Percentiles rank a stretch among this genome's conserved stretches.
Evolutionary conservation across 2,329 filamentous ascomycete species (phyloP).

Genomic region (Proliferodiscus dingleyae): DNA sequence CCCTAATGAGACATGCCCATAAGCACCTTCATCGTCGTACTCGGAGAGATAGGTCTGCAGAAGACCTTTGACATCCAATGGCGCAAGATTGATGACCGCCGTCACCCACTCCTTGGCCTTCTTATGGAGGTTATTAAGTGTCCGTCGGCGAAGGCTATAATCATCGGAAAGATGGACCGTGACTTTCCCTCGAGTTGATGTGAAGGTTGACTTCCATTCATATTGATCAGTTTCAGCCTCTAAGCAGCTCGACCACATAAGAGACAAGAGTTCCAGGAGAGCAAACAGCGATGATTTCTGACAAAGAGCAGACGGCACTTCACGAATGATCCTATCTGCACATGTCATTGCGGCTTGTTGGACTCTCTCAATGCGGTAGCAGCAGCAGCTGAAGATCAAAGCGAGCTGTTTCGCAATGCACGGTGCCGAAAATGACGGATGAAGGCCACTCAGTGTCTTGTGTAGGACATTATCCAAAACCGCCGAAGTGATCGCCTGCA

Average conservation of each 20-base stretch:
- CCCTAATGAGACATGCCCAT: constrained; percentile 87
- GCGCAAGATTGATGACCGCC: constrained; percentile 75
- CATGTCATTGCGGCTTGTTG: constrained; percentile 80
- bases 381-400: constrained; percentile 80
- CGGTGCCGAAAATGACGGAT: constrained; percentile 80
- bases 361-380: constrained; percentile 86
- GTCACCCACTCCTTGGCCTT: constrained; percentile 78
- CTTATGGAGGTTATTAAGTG: constrained; percentile 71
- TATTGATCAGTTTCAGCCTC: constrained; percentile 95
- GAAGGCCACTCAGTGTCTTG: constrained; percentile 65
- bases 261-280: constrained; percentile 80
- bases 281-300: constrained; percentile 89
- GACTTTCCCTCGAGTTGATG: constrained; percentile 71
- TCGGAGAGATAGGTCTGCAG: constrained; percentile 95
- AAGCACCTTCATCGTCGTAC: constrained; percentile 84
- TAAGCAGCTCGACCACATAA: constrained; percentile 94
- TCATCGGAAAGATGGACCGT: constrained; percentile 91
- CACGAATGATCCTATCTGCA: constrained; percentile 78
- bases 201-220: constrained; percentile 76
- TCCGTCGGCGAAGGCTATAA: constrained; percentile 74
- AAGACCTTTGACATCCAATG: constrained; percentile 89
- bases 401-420: constrained; percentile 87
- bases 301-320: constrained; percentile 85
- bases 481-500: constrained; percentile 60
- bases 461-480: constrained; percentile 76